Conservation (phyloP, 768 basidiomycete genomes). For the Kondoa malvinella region DNA sequence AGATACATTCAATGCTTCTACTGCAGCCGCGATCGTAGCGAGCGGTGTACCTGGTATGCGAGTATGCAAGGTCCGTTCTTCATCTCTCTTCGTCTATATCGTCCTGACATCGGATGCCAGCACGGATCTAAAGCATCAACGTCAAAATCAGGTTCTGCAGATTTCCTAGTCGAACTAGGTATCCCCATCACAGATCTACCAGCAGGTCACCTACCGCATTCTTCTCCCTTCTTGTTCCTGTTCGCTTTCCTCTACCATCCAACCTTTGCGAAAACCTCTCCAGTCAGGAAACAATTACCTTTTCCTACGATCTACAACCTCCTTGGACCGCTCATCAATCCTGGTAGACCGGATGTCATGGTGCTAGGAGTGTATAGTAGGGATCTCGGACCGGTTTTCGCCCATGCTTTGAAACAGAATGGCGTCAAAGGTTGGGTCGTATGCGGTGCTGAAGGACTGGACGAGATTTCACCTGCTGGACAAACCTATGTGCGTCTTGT, state of each 20-base stretch:
- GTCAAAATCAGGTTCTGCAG: conserved; percentile 83
- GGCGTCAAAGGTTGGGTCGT: conserved; percentile 79
- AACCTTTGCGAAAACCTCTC: conserved; percentile 58
- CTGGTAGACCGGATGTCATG: conserved; percentile 69
- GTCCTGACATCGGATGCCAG: conserved; percentile 36
- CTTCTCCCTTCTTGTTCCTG: conserved; percentile 70
- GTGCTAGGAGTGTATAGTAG: conserved; percentile 73
- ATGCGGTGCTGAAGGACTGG: conserved; percentile 74
- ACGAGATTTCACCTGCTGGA: conserved; percentile 91
- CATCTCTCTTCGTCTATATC: neutral
- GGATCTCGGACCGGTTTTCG: conserved; percentile 66
- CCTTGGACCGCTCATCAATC: conserved; percentile 85
- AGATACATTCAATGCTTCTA: conserved; percentile 93
- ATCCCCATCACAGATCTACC: conserved; percentile 48
- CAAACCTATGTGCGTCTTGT: conserved; percentile 51
- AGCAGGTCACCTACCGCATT: conserved; percentile 43
- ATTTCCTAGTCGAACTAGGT: conserved; percentile 67
- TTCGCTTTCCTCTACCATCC: conserved; percentile 91
- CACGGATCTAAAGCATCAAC: conserved; percentile 70
- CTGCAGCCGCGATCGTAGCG: conserved; percentile 79
- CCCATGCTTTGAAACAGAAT: conserved; percentile 50
- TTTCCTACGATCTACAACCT: conserved; percentile 96
- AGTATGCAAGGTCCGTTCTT: conserved; percentile 73
- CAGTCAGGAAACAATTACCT: conserved; percentile 66
- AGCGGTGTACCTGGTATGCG: conserved; percentile 73